Evolutionary conservation across 257 asterid genomes (phyloP).

Genomic region (Rhazya stricta): DNA sequence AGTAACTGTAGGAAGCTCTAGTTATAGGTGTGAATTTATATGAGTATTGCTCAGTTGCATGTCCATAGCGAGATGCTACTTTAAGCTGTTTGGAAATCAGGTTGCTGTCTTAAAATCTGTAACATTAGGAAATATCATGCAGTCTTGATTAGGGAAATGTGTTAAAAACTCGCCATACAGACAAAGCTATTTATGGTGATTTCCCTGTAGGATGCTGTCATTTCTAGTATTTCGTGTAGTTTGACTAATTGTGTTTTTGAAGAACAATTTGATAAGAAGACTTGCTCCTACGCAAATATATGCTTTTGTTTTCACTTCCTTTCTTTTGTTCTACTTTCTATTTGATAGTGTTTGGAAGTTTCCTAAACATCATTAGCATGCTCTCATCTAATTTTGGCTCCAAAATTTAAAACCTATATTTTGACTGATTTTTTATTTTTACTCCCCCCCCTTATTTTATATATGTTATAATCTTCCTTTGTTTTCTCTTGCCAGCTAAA

Average conservation of each 20-base stretch:
- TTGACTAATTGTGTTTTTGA: neutral
- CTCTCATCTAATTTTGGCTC: neutral
- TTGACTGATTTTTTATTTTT: neutral
- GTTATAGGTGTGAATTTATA: neutral
- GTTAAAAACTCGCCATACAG: neutral
- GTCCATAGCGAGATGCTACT: too few species aligned
- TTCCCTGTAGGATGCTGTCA: neutral
- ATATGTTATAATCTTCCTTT: neutral
- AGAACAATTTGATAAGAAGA: neutral
- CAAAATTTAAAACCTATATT: neutral
- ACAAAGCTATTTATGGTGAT: neutral
- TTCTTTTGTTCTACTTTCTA: neutral
- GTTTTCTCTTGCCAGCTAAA: constrained; percentile 45
- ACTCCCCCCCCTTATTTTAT: constrained; percentile 4
- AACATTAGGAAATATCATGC: neutral
- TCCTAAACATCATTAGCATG: neutral
- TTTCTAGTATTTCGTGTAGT: neutral
- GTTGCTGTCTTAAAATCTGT: too few species aligned
- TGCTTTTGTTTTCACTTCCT: neutral
- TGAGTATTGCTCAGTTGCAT: neutral
- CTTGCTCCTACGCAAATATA: neutral
- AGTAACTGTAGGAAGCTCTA: neutral
- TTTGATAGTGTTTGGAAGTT: neutral
- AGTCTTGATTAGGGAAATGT: neutral
- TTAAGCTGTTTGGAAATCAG: too few species aligned